Percentiles rank a stretch among this genome's conserved stretches.
Evolutionary conservation across 441 rosid genomes (phyloP).

Genomic region (Geranium incanum): DNA sequence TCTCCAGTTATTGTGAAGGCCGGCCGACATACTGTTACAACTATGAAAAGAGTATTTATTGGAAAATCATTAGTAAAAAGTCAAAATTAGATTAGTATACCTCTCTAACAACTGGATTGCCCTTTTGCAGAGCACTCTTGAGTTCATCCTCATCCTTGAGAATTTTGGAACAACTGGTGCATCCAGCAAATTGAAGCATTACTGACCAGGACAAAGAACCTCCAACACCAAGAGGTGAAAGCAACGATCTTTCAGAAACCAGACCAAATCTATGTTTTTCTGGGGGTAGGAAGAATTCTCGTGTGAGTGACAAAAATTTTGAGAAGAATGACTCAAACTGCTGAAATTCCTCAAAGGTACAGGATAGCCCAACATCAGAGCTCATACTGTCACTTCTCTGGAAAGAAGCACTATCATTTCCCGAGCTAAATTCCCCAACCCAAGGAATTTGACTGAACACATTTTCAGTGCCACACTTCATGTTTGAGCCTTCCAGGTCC

Average conservation of each 20-base stretch:
- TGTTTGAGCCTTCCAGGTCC: constrained; percentile 37
- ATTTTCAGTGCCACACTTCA: constrained; percentile 49
- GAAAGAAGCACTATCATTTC: constrained; percentile 35
- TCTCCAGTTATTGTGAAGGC: background rate
- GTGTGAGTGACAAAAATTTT: constrained; percentile 40
- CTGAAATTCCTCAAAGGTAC: constrained; percentile 58
- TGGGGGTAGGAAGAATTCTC: constrained; percentile 63
- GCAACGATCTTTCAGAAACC: constrained; percentile 53
- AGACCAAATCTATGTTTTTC: constrained; percentile 71
- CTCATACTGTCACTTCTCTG: constrained; percentile 31
- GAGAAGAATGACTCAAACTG: constrained; percentile 60
- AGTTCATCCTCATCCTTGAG: constrained; percentile 53
- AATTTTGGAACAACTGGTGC: constrained; percentile 66
- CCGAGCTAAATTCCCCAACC: constrained; percentile 46
- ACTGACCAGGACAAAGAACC: constrained; percentile 58
- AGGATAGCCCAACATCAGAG: constrained; percentile 32
- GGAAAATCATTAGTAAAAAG: background rate
- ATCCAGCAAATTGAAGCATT: constrained; percentile 55
- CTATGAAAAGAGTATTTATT: background rate
- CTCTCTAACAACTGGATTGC: constrained; percentile 50
- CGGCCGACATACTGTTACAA: background rate
- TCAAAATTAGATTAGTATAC: constrained; percentile 27
- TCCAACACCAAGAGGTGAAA: constrained; percentile 44
- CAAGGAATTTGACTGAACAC: constrained; percentile 53
- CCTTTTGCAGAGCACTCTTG: constrained; percentile 37